phyloP scores from a whole-genome alignment of 805 yeast genomes.

The Limtongia smithiae region DNA sequence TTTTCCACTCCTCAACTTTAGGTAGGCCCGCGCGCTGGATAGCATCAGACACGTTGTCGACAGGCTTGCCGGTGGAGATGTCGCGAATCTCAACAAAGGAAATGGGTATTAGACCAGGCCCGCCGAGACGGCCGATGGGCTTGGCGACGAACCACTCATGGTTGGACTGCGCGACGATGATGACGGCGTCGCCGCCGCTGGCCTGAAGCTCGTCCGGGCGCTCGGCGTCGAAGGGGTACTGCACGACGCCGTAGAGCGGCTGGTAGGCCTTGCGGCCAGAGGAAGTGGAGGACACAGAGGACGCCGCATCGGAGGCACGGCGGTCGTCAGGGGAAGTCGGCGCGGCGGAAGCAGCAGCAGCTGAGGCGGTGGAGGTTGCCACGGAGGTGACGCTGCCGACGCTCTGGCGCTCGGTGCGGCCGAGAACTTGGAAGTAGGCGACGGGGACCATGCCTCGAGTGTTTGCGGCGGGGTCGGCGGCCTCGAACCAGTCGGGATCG shows the following conservation, averaged over 20 bases:
- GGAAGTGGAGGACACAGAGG: constrained; percentile 21
- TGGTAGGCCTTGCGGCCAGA: constrained; percentile 9
- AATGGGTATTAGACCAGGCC: constrained; percentile 95
- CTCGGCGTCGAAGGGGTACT: constrained; percentile 84
- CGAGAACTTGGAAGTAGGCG: constrained; percentile 72
- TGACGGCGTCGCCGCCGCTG: constrained; percentile 78
- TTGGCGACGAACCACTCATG: constrained; percentile 98
- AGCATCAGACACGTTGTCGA: constrained; percentile 54
- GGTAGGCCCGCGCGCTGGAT: constrained; percentile 73
- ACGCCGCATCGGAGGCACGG: constrained; percentile 13
- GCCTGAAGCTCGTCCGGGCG: constrained; percentile 80
- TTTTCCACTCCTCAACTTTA: constrained; percentile 94
- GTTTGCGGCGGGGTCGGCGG: constrained; percentile 77
- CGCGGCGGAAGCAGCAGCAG: neutral
- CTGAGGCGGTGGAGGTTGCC: constrained; percentile 16
- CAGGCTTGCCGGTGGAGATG: constrained; percentile 58
- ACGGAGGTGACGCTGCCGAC: constrained; percentile 17
- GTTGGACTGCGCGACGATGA: constrained; percentile 93
- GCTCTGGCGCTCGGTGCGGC: constrained; percentile 27
- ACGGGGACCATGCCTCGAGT: constrained; percentile 84
- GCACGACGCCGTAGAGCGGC: constrained; percentile 76
- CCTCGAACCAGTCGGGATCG: constrained; percentile 74
- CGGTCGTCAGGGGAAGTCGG: constrained; percentile 9
- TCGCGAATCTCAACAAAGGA: constrained; percentile 84
- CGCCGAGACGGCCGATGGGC: constrained; percentile 86